Conservation (phyloP, 2,329 filamentous ascomycete species). For the Clonostachys solani region DNA sequence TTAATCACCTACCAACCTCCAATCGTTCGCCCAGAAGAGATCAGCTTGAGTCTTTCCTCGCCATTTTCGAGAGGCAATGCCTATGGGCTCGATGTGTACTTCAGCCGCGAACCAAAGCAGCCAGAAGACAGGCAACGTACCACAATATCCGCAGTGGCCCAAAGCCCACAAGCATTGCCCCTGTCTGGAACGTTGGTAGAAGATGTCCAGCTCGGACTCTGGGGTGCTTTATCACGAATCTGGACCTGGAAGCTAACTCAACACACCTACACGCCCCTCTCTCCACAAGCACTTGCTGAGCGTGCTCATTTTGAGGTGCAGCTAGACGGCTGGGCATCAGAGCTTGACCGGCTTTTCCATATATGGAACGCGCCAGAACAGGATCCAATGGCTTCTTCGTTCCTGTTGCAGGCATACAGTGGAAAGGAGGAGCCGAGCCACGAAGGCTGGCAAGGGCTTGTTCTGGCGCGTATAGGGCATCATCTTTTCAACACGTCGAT, state of each 20-base stretch:
- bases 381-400: conserved; percentile 4
- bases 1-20: conserved; percentile 22
- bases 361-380: conserved; percentile 5
- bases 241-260: conserved; percentile 18
- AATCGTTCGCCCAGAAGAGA: conserved; percentile 25
- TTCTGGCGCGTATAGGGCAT: conserved; percentile 18
- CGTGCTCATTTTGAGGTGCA: conserved; percentile 7
- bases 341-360: conserved; percentile 12
- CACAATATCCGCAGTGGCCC: conserved; percentile 19
- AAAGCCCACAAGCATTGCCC: conserved; percentile 15
- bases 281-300: neutral
- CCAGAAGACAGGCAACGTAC: conserved; percentile 20
- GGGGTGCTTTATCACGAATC: conserved; percentile 20
- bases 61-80: conserved; percentile 30
- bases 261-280: conserved; percentile 6
- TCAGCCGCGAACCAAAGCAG: conserved; percentile 22
- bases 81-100: conserved; percentile 27
- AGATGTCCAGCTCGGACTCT: conserved; percentile 24
- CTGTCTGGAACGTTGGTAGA: conserved; percentile 20
- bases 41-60: conserved; percentile 24
- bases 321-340: conserved; percentile 15
- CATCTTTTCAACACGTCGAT: conserved; percentile 23
- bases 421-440: conserved; percentile 17
- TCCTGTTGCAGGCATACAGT: conserved; percentile 17
- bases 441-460: conserved; percentile 11